A percentile compares a stretch with the other conserved stretches of the same genome.
Conservation (phyloP, 805 yeast species). For the Saccharomycodes ludwigii region DNA sequence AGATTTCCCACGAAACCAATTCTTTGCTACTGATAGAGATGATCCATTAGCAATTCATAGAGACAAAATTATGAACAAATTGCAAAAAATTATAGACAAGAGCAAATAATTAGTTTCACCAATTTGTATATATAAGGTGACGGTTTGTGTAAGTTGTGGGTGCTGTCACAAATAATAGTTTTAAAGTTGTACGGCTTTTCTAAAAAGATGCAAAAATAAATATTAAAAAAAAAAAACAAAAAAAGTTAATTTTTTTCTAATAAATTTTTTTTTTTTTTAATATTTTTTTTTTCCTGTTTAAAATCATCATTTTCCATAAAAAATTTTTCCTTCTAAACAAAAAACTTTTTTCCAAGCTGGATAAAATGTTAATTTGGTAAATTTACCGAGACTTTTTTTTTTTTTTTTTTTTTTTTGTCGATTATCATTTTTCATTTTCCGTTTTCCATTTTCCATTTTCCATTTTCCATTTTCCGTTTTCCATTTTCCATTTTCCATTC, state of each 20-base stretch:
- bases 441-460: no score
- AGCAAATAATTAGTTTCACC: slow-evolving; percentile 2
- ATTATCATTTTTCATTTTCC: no score
- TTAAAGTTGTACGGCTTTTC: neutral
- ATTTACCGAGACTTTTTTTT: no score
- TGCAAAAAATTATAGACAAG: slow-evolving; percentile 44
- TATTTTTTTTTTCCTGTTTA: neutral
- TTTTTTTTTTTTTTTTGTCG: no score
- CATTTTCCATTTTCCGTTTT: no score
- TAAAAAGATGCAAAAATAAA: neutral
- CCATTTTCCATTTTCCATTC: no score
- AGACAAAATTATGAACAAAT: slow-evolving; percentile 45
- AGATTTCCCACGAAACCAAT: slow-evolving; percentile 30
- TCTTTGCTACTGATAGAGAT: slow-evolving; percentile 43
- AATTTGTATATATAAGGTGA: no score
- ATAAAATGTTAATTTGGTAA: no score
- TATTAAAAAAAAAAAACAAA: neutral
- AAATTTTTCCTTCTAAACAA: neutral
- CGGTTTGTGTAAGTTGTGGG: neutral
- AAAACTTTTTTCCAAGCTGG: no score
- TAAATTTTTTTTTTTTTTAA: neutral
- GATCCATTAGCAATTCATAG: slow-evolving; percentile 53
- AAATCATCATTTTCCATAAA: neutral
- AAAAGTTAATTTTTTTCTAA: slow-evolving; percentile 1
- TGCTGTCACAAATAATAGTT: neutral